Base-by-base conservation (phyloP, 441 rosid species). In the Metrosideros polymorpha region DNA sequence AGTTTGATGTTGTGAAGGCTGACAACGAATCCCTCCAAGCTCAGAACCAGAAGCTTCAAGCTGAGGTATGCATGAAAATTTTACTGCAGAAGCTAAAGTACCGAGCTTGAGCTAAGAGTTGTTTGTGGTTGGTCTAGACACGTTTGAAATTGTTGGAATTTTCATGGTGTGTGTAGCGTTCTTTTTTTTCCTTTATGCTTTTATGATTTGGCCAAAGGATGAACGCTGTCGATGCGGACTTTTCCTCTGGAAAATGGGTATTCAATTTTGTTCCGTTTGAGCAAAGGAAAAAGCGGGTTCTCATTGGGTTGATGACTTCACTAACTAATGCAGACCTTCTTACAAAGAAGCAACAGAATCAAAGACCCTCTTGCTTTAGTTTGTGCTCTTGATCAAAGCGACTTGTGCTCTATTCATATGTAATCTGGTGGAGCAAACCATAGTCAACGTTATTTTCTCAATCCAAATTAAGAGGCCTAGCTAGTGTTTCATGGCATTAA, bases 21-120 rank as follows among this genome's bases (percentile, higher is more conserved):
- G 86, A 87, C 54, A 87, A 84, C 56, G 86, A 87, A 47, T 30
- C 86, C 84, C 88, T 87, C 84, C 88, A 84, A 52, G 84, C 88
- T 47, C 86, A 76, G 59, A 87, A 87, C 84, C 88, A 87, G 83
- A 84, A 76, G 56, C 88, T 87, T 57, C 88, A 87, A 5, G 49
- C 88, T 12, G 84, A 87, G 88, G 88, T 87, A 55, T 7, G 82
- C 30, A 32, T 9, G 79, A 66, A 66, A 66, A 66, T 42, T 66
- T 66, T 66, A 35, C 9, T 35, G 79, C 79, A 35, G 79, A 66
- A 66, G 13, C 79, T 10, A 5, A 66, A 35, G 47, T 35, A 39
- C 47, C 55, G 14, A 17, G 15, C 49, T 32, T 39, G 30, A 56
- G 54, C 54, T 8, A 54, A 32, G 6, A 63, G 43, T 18, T 32